Evolutionary conservation across 441 rosid genomes (phyloP), one percentile per base, ranked within the genome.

Genomic region (Populus hybrid): DNA sequence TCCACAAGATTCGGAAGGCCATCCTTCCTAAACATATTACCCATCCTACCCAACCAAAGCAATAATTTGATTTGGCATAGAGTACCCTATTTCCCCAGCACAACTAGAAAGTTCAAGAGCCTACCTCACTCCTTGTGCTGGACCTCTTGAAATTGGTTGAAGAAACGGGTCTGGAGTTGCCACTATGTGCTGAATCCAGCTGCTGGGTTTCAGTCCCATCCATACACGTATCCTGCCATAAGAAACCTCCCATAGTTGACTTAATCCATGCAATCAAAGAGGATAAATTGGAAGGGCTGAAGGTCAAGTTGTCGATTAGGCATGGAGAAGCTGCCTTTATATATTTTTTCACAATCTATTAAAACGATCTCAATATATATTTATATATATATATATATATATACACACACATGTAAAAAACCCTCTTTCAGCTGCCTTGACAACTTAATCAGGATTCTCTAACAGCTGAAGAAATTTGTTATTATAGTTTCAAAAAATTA

Each of bases 61-160:
- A 67, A 46, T 32, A 36, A 40, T 38, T 73, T 32, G 53, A 78
- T 78, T 35, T 69, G 9, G 11, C 9, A 50, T 50, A 5, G 59
- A 50, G 59, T 50, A 50, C 18, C 50, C 8, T 12, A 1, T 24
- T 65, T 50, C 72, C 59, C 14, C 11, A 59, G 20, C 61, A 67
- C n/a, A 77, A 20, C 11, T 40, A 35, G 11, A 53, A 9, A 78
- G 24, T 73, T 72, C 53, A 38, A 35, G 53, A 81, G 77, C 85
- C 73, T 88, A 97, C 99, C 91, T 94, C 98, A 64, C 84, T 85
- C 89, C 81, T 93, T 61, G 86, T 30, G 72, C 85, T 74, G 18
- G 94, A 84, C 87, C 82, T 94, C 88, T 85, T 93, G 64, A 87
- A 80, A 77, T 75, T 80, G 32, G 75, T 72, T 32, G 85, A 50